Conservation (phyloP, 345 rosid genomes). For the Conringia planisiliqua region DNA sequence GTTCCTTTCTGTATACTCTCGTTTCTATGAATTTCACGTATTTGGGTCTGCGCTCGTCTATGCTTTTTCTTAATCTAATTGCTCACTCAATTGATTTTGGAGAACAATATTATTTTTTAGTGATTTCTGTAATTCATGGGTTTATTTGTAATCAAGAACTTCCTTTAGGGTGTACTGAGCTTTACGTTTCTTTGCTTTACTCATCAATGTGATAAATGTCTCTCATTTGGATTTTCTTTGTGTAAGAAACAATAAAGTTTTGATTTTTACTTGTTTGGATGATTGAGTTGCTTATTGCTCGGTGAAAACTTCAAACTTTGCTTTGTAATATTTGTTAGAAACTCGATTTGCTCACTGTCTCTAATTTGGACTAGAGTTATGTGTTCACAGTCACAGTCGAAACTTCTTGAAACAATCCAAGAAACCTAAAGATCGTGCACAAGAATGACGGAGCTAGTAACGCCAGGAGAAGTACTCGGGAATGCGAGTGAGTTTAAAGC, state of each 20-base stretch:
- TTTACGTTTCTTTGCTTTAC: neutral
- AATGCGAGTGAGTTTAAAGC: conserved; percentile 54
- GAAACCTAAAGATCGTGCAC: neutral
- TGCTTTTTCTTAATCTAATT: neutral
- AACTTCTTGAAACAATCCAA: neutral
- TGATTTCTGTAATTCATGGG: neutral
- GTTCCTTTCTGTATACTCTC: neutral
- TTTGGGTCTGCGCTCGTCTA: neutral
- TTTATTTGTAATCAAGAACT: neutral
- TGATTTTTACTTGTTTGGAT: neutral
- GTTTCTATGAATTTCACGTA: neutral
- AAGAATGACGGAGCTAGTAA: conserved; percentile 47
- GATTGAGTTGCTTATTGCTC: neutral
- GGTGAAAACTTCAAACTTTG: neutral
- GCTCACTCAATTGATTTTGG: neutral
- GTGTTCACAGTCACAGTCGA: neutral
- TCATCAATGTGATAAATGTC: neutral
- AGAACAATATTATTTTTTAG: neutral
- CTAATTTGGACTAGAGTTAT: neutral
- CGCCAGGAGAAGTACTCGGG: conserved; percentile 85
- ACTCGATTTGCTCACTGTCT: neutral
- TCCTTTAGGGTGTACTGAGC: neutral
- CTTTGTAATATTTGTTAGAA: neutral
- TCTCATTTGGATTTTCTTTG: neutral
- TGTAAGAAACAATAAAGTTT: neutral